A percentile compares a stretch with the other conserved stretches of the same genome.
Conservation (phyloP, 371 early-diverging fungal genomes). For the Coemansia sp. region DNA sequence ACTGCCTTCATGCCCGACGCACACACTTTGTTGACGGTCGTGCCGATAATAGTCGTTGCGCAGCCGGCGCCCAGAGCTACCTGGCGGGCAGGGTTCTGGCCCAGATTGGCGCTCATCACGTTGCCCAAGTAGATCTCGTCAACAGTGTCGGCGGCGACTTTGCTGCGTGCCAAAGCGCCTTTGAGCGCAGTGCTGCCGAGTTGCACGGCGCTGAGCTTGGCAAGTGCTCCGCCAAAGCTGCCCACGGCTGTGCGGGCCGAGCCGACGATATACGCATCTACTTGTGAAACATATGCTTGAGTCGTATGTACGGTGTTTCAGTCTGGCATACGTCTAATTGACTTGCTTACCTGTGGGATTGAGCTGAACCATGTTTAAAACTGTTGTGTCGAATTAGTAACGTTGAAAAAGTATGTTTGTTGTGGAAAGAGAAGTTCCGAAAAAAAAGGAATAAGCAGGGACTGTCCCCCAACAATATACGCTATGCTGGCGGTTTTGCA, state of each 20-base stretch:
- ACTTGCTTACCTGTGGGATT: constrained; percentile 39
- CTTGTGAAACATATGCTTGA: not conserved
- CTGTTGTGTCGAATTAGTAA: no score
- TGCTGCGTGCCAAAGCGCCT: constrained; percentile 77
- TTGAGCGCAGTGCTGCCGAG: constrained; percentile 90
- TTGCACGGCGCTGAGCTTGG: constrained; percentile 80
- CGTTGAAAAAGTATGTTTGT: no score
- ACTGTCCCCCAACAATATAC: no score
- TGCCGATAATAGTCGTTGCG: constrained; percentile 70
- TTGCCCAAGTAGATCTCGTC: constrained; percentile 87
- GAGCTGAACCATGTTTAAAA: constrained; percentile 31
- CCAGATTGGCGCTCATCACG: constrained; percentile 83
- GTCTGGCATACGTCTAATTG: not conserved
- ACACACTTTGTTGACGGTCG: constrained; percentile 98
- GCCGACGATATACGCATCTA: constrained; percentile 86
- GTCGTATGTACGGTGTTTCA: not conserved
- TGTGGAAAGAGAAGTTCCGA: no score
- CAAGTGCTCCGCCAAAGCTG: constrained; percentile 86
- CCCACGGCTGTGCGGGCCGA: constrained; percentile 93
- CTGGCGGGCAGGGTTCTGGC: constrained; percentile 97
- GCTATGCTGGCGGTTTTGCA: no score
- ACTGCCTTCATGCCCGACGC: constrained; percentile 96
- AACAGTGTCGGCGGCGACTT: constrained; percentile 67
- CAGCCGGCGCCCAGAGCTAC: constrained; percentile 89
- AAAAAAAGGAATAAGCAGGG: no score